phyloP scores from a whole-genome alignment of 305 asterid species.

The Fraxinus baroniana region DNA sequence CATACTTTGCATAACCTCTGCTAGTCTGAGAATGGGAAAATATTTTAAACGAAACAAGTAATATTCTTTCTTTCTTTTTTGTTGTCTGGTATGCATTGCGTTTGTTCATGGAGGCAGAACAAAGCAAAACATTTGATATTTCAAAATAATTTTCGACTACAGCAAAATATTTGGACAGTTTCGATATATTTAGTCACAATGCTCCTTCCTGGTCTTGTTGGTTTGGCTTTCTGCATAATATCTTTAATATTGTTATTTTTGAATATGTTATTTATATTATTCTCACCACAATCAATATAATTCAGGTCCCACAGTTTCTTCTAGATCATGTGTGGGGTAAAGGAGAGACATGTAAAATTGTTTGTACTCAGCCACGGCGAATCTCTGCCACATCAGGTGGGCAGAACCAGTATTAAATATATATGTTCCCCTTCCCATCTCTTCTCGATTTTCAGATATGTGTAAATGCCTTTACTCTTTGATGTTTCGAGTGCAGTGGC shows the following conservation, averaged over 20 bases:
- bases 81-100: background rate
- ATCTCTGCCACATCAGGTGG: conserved; percentile 94
- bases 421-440: conserved; percentile 7
- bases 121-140: background rate
- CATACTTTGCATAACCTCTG: background rate
- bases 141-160: background rate
- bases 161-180: background rate
- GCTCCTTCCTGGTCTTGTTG: background rate
- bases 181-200: background rate
- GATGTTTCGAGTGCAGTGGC: conserved; percentile 65
- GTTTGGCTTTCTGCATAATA: background rate
- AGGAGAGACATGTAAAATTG: conserved; percentile 79
- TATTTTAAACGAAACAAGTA: background rate
- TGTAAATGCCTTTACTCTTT: conserved; percentile 22
- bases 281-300: conserved; percentile 17
- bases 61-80: background rate
- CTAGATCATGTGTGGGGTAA: conserved; percentile 85
- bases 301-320: conserved; percentile 89
- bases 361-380: conserved; percentile 95
- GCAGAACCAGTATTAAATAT: conserved; percentile 18
- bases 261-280: conserved; percentile 7
- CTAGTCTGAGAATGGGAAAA: background rate
- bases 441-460: conserved; percentile 20
- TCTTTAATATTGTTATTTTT: background rate
- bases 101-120: background rate